Percentiles rank a stretch among this genome's conserved stretches.
phyloP scores from a whole-genome alignment of 257 asterid species.

The Nicotiana benthamiana region DNA sequence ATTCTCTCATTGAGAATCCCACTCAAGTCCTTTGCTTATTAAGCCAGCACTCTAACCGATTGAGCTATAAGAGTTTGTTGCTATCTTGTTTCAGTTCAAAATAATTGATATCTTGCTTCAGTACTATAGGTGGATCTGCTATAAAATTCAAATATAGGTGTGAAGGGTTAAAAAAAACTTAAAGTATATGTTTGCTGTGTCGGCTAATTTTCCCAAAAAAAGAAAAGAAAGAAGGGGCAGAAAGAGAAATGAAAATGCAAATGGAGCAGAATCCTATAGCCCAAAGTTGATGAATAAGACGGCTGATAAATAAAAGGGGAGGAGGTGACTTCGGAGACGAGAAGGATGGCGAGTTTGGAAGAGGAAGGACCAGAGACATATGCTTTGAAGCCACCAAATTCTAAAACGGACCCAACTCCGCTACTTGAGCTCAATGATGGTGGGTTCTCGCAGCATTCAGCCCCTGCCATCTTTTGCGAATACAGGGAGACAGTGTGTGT shows the following conservation, averaged over 20 bases:
- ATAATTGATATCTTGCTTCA: too few relatives aligned
- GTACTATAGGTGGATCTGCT: too few relatives aligned
- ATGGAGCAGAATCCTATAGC: not conserved
- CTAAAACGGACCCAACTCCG: constrained; percentile 36
- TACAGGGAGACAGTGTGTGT: too few relatives aligned
- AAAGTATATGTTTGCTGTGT: too few relatives aligned
- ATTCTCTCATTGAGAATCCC: too few relatives aligned
- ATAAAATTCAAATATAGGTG: too few relatives aligned
- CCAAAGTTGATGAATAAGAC: not conserved
- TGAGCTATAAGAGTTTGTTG: too few relatives aligned
- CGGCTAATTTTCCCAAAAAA: too few relatives aligned
- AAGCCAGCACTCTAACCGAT: too few relatives aligned
- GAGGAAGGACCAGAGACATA: constrained; percentile 35
- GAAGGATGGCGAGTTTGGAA: constrained; percentile 42
- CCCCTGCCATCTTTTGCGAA: constrained; percentile 34
- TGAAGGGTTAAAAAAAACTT: too few relatives aligned
- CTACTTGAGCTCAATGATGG: constrained; percentile 38
- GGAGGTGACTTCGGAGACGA: constrained; percentile 30
- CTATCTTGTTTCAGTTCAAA: too few relatives aligned
- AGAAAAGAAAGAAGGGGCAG: not conserved
- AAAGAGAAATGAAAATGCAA: not conserved
- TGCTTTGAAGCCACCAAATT: constrained; percentile 39
- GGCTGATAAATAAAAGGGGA: not conserved
- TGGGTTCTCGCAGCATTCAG: constrained; percentile 50
- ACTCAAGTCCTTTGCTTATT: too few relatives aligned